Percentiles rank a stretch among this genome's conserved stretches.
These are phyloP conservation scores for Galium porrigens DNA, from an alignment of 305 asterid genomes.

Conservation along the genomic window DNA sequence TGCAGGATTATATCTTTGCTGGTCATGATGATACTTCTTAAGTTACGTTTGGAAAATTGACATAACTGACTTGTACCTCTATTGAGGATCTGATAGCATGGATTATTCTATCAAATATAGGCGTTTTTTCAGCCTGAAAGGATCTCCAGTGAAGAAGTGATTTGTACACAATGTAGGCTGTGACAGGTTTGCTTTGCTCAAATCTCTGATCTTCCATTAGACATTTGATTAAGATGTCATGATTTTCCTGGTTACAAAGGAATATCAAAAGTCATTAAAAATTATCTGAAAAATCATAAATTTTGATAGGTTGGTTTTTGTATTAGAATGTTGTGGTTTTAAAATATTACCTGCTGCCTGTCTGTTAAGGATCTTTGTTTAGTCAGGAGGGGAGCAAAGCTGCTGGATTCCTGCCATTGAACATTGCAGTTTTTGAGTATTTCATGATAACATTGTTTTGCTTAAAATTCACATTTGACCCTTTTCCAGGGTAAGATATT, in stretches of 20 bases:
- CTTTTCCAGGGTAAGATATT: constrained; percentile 7
- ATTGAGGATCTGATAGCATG: constrained; percentile 74
- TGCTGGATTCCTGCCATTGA: constrained; percentile 41
- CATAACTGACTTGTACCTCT: constrained; percentile 39
- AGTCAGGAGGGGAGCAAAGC: constrained; percentile 34
- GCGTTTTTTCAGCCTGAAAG: constrained; percentile 81
- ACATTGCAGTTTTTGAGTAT: constrained; percentile 17
- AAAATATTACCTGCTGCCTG: constrained; percentile 61
- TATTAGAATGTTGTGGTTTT: constrained; percentile 15
- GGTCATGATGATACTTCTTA: not conserved
- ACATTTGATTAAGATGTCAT: constrained; percentile 63
- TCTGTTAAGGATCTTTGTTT: constrained; percentile 87
- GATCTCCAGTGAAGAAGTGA: constrained; percentile 86
- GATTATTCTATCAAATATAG: constrained; percentile 68
- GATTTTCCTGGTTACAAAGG: constrained; percentile 50
- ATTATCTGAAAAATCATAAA: not conserved
- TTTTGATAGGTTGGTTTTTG: not conserved
- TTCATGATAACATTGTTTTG: constrained; percentile 12
- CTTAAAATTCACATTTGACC: constrained; percentile 9
- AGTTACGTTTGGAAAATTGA: constrained; percentile 2
- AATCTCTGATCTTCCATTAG: constrained; percentile 68
- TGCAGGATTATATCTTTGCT: constrained; percentile 11
- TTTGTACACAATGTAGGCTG: constrained; percentile 71
- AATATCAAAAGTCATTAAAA: constrained; percentile 1
- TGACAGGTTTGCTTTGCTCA: constrained; percentile 60